Percentiles rank a stretch among this genome's conserved stretches.
Evolutionary conservation across 2,329 filamentous ascomycete genomes (phyloP).

Genomic region (Aspergillus arachidicola): DNA sequence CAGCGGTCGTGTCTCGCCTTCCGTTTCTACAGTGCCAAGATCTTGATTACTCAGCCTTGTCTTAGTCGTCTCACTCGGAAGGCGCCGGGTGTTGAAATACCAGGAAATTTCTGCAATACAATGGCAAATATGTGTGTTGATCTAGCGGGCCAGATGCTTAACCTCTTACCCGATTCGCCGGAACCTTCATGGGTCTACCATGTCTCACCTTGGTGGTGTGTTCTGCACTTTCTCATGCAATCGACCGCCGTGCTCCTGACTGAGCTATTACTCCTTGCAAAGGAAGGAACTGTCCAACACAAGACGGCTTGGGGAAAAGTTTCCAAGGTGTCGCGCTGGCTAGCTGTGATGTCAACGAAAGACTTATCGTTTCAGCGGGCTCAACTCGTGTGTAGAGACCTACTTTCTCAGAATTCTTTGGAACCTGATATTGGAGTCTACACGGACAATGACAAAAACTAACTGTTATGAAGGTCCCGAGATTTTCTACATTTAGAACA

Average conservation of each 20-base stretch:
- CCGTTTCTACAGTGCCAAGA: slow-evolving; percentile 46
- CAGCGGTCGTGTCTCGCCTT: slow-evolving; percentile 42
- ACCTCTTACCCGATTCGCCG: slow-evolving; percentile 39
- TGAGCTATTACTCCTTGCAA: slow-evolving; percentile 36
- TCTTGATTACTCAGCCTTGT: slow-evolving; percentile 47
- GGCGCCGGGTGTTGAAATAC: slow-evolving; percentile 26
- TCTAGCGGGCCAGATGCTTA: slow-evolving; percentile 37
- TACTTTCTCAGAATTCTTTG: slow-evolving; percentile 26
- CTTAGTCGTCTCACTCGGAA: slow-evolving; percentile 41
- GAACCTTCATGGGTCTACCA: slow-evolving; percentile 33
- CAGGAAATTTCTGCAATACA: slow-evolving; percentile 33
- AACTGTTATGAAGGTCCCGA: background rate
- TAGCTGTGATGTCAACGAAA: slow-evolving; percentile 38
- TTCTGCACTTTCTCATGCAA: slow-evolving; percentile 47
- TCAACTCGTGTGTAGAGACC: slow-evolving; percentile 33
- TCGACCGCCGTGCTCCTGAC: slow-evolving; percentile 40
- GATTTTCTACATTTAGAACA: background rate
- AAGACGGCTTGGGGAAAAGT: slow-evolving; percentile 29
- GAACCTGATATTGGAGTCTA: slow-evolving; percentile 12
- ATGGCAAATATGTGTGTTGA: slow-evolving; percentile 41
- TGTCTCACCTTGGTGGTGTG: slow-evolving; percentile 43
- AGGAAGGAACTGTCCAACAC: slow-evolving; percentile 33
- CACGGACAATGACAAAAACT: slow-evolving; percentile 1
- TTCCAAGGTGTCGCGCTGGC: slow-evolving; percentile 40
- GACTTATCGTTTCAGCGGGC: slow-evolving; percentile 38